Evolutionary conservation across 352 stramenopile genomes (phyloP).

Genomic region (Stephanocyclus meneghinianus): DNA sequence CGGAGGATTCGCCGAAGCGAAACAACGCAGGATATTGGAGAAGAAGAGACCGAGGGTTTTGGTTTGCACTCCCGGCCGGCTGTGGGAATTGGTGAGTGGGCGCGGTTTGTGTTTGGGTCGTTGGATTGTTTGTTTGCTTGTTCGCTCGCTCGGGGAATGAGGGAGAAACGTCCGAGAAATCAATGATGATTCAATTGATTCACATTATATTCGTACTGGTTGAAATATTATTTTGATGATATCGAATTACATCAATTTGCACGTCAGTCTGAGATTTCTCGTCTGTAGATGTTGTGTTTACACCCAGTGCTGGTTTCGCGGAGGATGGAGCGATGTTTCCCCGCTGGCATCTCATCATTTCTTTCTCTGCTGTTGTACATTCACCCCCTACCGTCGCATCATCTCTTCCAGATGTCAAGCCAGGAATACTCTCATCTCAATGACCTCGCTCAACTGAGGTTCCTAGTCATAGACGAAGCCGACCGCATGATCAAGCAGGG

Average conservation of each 20-base stretch:
- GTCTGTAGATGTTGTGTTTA: not conserved
- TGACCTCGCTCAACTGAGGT: slow-evolving; percentile 85
- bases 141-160: not conserved
- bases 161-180: slow-evolving; percentile 7
- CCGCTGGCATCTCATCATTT: not conserved
- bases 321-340: too few relatives aligned
- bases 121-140: not conserved
- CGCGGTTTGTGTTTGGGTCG: not conserved
- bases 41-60: slow-evolving; percentile 87
- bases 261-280: slow-evolving; percentile 81
- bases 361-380: not conserved
- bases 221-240: slow-evolving; percentile 87
- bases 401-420: slow-evolving; percentile 67
- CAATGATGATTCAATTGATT: slow-evolving; percentile 84
- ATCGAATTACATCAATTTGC: slow-evolving; percentile 83
- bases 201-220: slow-evolving; percentile 44
- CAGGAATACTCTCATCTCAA: slow-evolving; percentile 74
- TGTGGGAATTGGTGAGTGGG: slow-evolving; percentile 92
- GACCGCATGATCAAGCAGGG: slow-evolving; percentile 94
- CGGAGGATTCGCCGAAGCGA: slow-evolving; percentile 92
- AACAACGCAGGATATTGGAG: slow-evolving; percentile 90
- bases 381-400: not conserved
- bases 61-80: slow-evolving; percentile 91
- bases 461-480: slow-evolving; percentile 93
- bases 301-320: too few relatives aligned